Conservation (phyloP, 2,329 filamentous ascomycete genomes). For the Sarocladium oryzae region DNA sequence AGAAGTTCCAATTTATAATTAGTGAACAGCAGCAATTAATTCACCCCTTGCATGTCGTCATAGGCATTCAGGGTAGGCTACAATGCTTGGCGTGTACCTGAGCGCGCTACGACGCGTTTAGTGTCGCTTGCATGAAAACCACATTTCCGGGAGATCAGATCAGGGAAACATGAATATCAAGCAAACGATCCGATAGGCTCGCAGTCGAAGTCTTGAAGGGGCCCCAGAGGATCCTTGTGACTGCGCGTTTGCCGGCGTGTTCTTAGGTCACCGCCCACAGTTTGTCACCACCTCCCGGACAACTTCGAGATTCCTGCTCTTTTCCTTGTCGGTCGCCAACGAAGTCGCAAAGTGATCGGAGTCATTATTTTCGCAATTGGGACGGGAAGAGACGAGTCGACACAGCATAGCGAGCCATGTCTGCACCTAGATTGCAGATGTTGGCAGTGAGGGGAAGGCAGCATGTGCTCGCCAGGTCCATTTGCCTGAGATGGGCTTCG, state of each 20-base stretch:
- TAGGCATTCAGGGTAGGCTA: background rate
- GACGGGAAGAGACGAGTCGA: background rate
- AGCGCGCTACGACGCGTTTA: slow-evolving; percentile 3
- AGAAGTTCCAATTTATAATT: too few species aligned
- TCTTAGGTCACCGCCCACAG: too few species aligned
- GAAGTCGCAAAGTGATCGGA: too few species aligned
- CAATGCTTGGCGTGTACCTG: background rate
- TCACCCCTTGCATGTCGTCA: background rate
- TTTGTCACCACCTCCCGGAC: too few species aligned
- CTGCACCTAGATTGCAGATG: background rate
- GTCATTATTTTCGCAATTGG: too few species aligned
- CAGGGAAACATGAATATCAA: background rate
- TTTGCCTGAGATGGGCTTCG: slow-evolving; percentile 6
- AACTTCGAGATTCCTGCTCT: background rate
- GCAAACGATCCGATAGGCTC: slow-evolving; percentile 8
- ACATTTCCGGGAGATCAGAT: background rate
- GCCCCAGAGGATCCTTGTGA: background rate
- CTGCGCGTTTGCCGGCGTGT: too few species aligned
- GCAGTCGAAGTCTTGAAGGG: background rate
- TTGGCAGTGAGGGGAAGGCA: slow-evolving; percentile 4
- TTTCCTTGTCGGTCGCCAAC: too few species aligned
- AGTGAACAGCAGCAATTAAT: too few species aligned
- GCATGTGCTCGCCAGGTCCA: background rate
- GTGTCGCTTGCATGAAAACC: background rate
- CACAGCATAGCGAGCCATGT: background rate